Percentiles rank a stretch among this genome's conserved stretches.
Conservation (phyloP, 768 basidiomycete species). For the Trametes cingulata region DNA sequence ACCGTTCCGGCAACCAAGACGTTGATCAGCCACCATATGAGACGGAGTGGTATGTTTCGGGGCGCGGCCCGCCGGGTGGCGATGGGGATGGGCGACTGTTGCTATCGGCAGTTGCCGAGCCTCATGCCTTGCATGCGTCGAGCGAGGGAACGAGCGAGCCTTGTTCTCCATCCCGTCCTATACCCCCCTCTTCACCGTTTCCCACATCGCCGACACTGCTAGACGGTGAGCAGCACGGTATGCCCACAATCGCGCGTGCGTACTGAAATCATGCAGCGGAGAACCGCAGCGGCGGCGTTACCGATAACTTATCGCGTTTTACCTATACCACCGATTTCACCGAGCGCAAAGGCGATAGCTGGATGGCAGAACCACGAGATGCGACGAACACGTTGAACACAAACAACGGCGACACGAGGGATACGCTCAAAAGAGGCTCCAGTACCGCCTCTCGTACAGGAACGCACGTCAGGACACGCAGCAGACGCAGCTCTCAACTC, state of each 20-base stretch:
- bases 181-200: conserved; percentile 22
- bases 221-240: conserved; percentile 24
- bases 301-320: conserved; percentile 22
- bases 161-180: conserved; percentile 28
- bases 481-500: conserved; percentile 27
- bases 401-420: conserved; percentile 11
- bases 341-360: conserved; percentile 19
- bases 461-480: conserved; percentile 15
- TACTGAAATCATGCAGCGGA: background rate
- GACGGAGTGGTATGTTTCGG: background rate
- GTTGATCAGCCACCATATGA: background rate
- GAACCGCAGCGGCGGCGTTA: conserved; percentile 14
- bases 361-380: conserved; percentile 24
- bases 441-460: conserved; percentile 13
- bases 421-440: conserved; percentile 18
- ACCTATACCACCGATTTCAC: conserved; percentile 1
- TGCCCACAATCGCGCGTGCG: background rate
- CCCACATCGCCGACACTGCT: conserved; percentile 23
- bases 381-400: conserved; percentile 25
- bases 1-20: background rate
- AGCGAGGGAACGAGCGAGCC: conserved; percentile 17
- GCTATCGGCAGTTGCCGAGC: conserved; percentile 25
- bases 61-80: background rate
- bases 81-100: conserved; percentile 5
- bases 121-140: conserved; percentile 22